A percentile compares a stretch with the other conserved stretches of the same genome.
phyloP scores from a whole-genome alignment of 1,284 basidiomycete genomes.

The Fomitiporia mediterranea region DNA sequence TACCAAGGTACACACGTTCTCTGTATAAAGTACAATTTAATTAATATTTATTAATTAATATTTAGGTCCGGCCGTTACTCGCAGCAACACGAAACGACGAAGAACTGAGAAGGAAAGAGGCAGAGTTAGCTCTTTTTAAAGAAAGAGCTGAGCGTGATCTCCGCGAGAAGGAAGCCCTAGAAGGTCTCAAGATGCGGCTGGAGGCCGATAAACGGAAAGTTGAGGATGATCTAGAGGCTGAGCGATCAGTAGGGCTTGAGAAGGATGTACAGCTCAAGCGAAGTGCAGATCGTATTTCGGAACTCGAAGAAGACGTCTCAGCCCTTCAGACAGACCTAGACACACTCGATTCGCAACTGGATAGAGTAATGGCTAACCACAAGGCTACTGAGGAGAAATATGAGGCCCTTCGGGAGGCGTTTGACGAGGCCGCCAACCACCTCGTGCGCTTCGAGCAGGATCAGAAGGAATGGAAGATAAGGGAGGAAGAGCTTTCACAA shows the following conservation, averaged over 20 bases:
- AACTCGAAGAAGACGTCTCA: slow-evolving; percentile 81
- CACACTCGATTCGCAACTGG: slow-evolving; percentile 80
- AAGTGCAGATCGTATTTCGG: slow-evolving; percentile 79
- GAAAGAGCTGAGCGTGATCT: slow-evolving; percentile 86
- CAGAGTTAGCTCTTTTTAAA: slow-evolving; percentile 77
- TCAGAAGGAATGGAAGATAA: slow-evolving; percentile 60
- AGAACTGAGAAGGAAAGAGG: slow-evolving; percentile 85
- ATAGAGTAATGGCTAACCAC: slow-evolving; percentile 71
- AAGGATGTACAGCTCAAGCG: slow-evolving; percentile 85
- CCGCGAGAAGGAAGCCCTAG: slow-evolving; percentile 72
- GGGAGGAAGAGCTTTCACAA: slow-evolving; percentile 55
- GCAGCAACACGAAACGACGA: slow-evolving; percentile 93
- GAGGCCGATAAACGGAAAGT: slow-evolving; percentile 81
- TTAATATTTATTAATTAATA: slow-evolving; percentile 16
- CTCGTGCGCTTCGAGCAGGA: slow-evolving; percentile 76
- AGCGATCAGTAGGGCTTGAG: slow-evolving; percentile 76
- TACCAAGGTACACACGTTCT: slow-evolving; percentile 64
- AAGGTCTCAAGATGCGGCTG: slow-evolving; percentile 73
- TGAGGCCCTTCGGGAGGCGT: slow-evolving; percentile 62
- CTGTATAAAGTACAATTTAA: neutral
- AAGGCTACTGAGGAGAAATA: slow-evolving; percentile 78
- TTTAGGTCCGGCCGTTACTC: slow-evolving; percentile 82
- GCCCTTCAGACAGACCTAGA: slow-evolving; percentile 83
- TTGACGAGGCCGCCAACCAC: slow-evolving; percentile 81
- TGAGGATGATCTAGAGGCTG: slow-evolving; percentile 78